Conservation (phyloP, 257 asterid species). For the Solanum paucissectum region DNA sequence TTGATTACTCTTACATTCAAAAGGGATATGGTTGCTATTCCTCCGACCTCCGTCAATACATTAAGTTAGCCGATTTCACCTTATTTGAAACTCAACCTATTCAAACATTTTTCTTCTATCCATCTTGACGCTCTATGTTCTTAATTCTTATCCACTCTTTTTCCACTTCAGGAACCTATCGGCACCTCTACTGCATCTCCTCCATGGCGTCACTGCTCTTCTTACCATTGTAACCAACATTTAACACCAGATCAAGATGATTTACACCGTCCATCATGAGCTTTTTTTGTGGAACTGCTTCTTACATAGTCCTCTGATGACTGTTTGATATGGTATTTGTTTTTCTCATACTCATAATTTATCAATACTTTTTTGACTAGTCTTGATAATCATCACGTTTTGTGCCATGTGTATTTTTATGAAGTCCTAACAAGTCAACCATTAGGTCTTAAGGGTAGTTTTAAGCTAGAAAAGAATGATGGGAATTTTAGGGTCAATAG, state of each 20-base stretch:
- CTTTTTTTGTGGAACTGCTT: background rate
- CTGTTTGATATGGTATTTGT: background rate
- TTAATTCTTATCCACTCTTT: too few species aligned
- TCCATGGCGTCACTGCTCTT: background rate
- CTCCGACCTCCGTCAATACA: background rate
- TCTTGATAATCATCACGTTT: background rate
- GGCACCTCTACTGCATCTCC: background rate
- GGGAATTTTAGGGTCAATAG: background rate
- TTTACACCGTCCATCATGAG: background rate
- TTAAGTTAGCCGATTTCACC: background rate
- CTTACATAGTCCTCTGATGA: background rate
- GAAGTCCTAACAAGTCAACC: background rate
- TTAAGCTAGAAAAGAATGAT: background rate
- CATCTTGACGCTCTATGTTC: too few species aligned
- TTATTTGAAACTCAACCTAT: background rate
- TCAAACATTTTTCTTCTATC: background rate
- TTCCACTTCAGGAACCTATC: background rate
- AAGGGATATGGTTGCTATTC: background rate
- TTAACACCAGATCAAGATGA: background rate
- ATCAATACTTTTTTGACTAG: background rate
- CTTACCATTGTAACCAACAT: background rate
- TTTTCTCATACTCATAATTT: background rate
- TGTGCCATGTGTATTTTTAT: background rate
- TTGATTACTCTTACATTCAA: background rate
- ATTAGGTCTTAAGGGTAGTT: background rate